Percentiles rank a stretch among this genome's conserved stretches.
Conservation (phyloP, 176 grass and related monocot genomes). For the Bromus sterilis region DNA sequence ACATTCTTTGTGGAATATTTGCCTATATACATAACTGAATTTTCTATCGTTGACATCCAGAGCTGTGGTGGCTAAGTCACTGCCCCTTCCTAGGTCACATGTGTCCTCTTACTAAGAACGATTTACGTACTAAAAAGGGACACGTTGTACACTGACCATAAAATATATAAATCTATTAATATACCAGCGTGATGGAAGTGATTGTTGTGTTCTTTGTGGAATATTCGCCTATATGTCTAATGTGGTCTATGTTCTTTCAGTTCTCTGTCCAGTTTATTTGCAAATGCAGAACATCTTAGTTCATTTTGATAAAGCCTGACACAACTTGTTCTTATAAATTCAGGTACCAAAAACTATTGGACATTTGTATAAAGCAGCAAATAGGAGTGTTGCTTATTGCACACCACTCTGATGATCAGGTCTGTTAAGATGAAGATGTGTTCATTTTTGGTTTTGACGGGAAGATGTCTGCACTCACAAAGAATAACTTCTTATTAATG, state of each 20-base stretch:
- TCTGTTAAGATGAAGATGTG: slow-evolving; percentile 17
- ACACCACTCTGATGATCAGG: slow-evolving; percentile 97
- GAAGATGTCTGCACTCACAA: not conserved
- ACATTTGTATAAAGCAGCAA: slow-evolving; percentile 78
- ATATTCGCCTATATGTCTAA: not conserved
- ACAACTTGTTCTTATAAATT: slow-evolving; percentile 16
- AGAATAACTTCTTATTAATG: not conserved
- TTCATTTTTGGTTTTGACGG: slow-evolving; percentile 9
- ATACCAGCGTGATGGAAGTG: not conserved
- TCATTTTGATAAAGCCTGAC: not conserved
- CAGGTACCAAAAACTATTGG: slow-evolving; percentile 82
- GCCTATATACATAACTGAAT: not conserved
- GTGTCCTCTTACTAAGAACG: not conserved
- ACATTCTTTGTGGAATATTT: not conserved
- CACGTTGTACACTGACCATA: not conserved
- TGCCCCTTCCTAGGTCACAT: not conserved
- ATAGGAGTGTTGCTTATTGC: slow-evolving; percentile 74
- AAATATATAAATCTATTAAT: not conserved
- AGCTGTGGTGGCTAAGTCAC: not conserved
- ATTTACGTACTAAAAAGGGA: not conserved
- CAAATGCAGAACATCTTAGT: slow-evolving; percentile 1
- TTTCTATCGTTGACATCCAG: not conserved
- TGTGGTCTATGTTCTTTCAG: not conserved
- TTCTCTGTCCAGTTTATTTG: not conserved
- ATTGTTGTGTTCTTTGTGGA: not conserved